Percentiles rank a stretch among this genome's conserved stretches.
Conservation (phyloP, 2,329 filamentous ascomycete genomes). For the Claviceps purpurea region DNA sequence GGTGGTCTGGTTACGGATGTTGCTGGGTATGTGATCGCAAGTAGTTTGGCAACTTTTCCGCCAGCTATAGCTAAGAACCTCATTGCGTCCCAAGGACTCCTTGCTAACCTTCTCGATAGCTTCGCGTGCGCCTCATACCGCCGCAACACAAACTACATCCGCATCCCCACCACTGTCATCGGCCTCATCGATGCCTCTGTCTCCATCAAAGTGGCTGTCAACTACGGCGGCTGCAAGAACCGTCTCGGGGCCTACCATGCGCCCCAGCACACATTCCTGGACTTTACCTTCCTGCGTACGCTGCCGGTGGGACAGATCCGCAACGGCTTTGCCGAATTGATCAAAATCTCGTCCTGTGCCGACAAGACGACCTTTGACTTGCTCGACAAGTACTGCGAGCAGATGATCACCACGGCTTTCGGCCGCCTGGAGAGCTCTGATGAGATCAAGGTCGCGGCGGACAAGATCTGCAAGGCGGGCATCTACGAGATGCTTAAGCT, state of each 20-base stretch:
- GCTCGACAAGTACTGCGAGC: slow-evolving; percentile 55
- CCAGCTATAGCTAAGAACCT: too few species aligned
- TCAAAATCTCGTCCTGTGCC: slow-evolving; percentile 62
- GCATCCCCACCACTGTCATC: slow-evolving; percentile 61
- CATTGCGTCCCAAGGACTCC: too few species aligned
- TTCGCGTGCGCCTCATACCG: slow-evolving; percentile 61
- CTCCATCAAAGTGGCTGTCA: slow-evolving; percentile 66
- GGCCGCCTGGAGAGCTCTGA: slow-evolving; percentile 43
- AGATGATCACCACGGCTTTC: slow-evolving; percentile 51
- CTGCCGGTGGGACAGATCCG: slow-evolving; percentile 54
- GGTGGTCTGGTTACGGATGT: slow-evolving; percentile 62
- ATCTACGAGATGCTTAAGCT: slow-evolving; percentile 63
- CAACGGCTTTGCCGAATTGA: slow-evolving; percentile 62
- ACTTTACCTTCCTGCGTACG: slow-evolving; percentile 59
- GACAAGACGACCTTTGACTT: slow-evolving; percentile 53
- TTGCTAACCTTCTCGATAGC: slow-evolving; percentile 18
- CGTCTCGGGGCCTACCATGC: slow-evolving; percentile 61
- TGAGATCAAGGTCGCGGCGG: slow-evolving; percentile 27
- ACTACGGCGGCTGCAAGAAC: slow-evolving; percentile 67
- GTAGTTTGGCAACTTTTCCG: not conserved
- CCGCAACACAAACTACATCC: slow-evolving; percentile 60
- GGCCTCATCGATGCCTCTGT: slow-evolving; percentile 64
- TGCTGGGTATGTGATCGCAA: slow-evolving; percentile 43
- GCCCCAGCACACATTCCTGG: slow-evolving; percentile 57
- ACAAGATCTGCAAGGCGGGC: slow-evolving; percentile 53